phyloP scores from a whole-genome alignment of 257 asterid genomes.

The Solanum raphanifolium region DNA sequence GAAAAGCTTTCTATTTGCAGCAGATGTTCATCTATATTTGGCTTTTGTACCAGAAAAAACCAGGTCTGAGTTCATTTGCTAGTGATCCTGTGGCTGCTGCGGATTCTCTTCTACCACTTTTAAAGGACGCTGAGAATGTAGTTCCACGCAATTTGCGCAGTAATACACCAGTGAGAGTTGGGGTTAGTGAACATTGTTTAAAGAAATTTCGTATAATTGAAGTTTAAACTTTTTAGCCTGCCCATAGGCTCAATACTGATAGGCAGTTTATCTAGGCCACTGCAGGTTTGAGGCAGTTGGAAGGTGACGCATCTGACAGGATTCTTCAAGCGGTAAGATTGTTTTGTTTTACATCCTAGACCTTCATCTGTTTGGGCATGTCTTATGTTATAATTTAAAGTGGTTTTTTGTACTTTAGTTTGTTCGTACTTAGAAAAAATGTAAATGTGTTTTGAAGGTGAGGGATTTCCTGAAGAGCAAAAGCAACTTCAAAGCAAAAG shows the following conservation, averaged over 20 bases:
- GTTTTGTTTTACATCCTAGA: neutral
- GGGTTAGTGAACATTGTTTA: slow-evolving; percentile 31
- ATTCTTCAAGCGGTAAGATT: slow-evolving; percentile 51
- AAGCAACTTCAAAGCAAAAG: slow-evolving; percentile 34
- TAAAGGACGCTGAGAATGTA: slow-evolving; percentile 37
- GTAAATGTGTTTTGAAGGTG: slow-evolving; percentile 29
- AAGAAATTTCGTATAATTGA: neutral
- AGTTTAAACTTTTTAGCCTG: neutral
- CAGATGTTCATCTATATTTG: neutral
- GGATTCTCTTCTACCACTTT: slow-evolving; percentile 28
- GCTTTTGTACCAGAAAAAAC: slow-evolving; percentile 19
- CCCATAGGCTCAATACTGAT: neutral
- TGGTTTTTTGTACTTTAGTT: neutral
- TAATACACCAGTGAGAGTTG: slow-evolving; percentile 58
- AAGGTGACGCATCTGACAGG: slow-evolving; percentile 45
- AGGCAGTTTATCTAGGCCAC: slow-evolving; percentile 44
- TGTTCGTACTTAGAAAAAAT: neutral
- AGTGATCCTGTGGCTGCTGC: slow-evolving; percentile 54
- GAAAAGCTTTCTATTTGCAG: neutral
- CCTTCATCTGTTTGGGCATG: neutral
- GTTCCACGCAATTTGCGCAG: slow-evolving; percentile 32
- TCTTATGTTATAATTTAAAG: neutral
- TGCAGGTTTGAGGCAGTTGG: slow-evolving; percentile 63
- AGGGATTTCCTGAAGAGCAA: slow-evolving; percentile 31
- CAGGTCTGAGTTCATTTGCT: slow-evolving; percentile 61